phyloP scores from a whole-genome alignment of 2,329 filamentous ascomycete genomes.

The Metarhizium guizhouense region DNA sequence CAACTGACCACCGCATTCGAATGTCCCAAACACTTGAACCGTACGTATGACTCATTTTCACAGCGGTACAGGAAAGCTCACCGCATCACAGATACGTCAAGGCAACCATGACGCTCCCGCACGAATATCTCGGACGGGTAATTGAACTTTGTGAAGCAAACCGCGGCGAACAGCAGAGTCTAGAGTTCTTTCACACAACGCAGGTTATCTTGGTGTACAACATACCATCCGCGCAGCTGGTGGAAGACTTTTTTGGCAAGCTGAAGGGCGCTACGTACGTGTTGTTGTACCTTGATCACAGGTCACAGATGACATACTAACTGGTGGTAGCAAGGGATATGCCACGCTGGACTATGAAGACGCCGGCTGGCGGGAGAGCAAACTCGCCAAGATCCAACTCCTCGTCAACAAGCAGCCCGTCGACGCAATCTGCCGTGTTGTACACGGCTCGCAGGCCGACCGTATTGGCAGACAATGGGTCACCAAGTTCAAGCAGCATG shows the following conservation, averaged over 20 bases:
- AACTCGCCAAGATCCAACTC: conserved; percentile 81
- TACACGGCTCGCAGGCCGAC: conserved; percentile 75
- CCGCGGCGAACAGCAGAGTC: conserved; percentile 74
- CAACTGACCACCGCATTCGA: conserved; percentile 37
- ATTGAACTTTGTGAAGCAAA: conserved; percentile 92
- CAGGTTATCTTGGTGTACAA: conserved; percentile 95
- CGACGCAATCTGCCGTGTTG: conserved; percentile 85
- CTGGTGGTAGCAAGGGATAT: conserved; percentile 63
- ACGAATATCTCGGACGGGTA: conserved; percentile 87
- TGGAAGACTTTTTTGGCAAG: conserved; percentile 96
- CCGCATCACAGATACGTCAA: conserved; percentile 48
- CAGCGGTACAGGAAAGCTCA: not conserved
- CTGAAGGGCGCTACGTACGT: conserved; percentile 70
- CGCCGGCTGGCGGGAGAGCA: conserved; percentile 71
- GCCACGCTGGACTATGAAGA: conserved; percentile 96
- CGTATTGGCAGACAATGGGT: conserved; percentile 82
- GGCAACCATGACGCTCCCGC: conserved; percentile 81
- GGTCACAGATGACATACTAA: not conserved
- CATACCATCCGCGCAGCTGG: conserved; percentile 77
- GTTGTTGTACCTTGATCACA: not conserved
- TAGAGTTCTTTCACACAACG: conserved; percentile 84
- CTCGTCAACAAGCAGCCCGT: conserved; percentile 90
- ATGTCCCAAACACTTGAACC: conserved; percentile 41
- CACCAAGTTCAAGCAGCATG: conserved; percentile 91
- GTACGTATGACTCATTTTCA: conserved; percentile 20